phyloP scores from a whole-genome alignment of 371 early-diverging fungal species.

The Haplosporangium sp. region DNA sequence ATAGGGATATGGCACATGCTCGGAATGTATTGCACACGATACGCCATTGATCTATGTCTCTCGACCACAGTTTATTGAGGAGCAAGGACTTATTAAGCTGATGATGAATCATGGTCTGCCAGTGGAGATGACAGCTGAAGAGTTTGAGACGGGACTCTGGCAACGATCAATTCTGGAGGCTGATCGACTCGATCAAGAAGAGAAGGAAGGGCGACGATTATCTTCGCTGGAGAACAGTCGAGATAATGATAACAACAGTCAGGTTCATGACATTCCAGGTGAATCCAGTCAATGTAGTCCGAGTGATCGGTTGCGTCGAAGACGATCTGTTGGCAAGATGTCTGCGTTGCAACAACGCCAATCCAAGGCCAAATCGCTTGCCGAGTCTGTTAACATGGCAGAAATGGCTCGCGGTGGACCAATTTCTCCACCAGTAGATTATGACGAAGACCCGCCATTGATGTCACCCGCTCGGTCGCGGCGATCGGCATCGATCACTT shows the following conservation, averaged over 20 bases:
- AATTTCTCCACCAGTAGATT: constrained; percentile 9
- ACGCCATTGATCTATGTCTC: constrained; percentile 83
- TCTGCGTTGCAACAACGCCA: constrained; percentile 2
- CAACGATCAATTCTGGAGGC: constrained; percentile 55
- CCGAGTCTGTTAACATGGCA: constrained; percentile 30
- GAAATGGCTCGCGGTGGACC: constrained; percentile 38
- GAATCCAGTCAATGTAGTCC: too few species aligned
- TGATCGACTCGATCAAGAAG: constrained; percentile 35
- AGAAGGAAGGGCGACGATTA: constrained; percentile 21
- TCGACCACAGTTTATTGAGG: constrained; percentile 84
- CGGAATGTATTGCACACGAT: constrained; percentile 79
- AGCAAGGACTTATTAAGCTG: constrained; percentile 73
- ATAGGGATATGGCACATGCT: constrained; percentile 85
- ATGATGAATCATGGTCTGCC: constrained; percentile 74
- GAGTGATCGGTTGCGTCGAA: too few species aligned
- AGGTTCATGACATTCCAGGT: too few species aligned
- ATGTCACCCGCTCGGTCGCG: constrained; percentile 21
- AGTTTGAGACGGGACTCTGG: constrained; percentile 75
- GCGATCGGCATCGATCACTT: constrained; percentile 18
- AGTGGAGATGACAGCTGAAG: constrained; percentile 69
- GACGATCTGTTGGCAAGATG: not conserved
- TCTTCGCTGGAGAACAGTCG: too few species aligned
- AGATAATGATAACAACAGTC: too few species aligned
- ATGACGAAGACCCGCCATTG: constrained; percentile 15
- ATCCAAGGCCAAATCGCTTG: constrained; percentile 21